A percentile compares a stretch with the other conserved stretches of the same genome.
Conservation (phyloP, 2,329 filamentous ascomycete species). For the Aspergillus proliferans region DNA sequence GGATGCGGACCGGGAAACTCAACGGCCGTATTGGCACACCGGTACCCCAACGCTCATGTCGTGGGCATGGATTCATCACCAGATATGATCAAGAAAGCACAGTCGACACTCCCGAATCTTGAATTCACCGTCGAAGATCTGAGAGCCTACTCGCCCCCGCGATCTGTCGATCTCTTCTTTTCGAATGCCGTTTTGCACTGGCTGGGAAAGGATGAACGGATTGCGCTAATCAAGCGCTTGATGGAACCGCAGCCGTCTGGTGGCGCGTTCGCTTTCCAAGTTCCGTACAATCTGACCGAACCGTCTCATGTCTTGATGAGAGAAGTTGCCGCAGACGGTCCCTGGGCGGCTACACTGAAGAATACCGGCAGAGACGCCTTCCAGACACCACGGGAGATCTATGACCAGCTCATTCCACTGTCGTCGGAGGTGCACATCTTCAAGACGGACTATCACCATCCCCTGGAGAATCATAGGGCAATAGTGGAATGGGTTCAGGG, state of each 20-base stretch:
- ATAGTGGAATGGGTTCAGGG: conserved; percentile 58
- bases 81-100: conserved; percentile 51
- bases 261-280: conserved; percentile 50
- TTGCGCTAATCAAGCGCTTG: conserved; percentile 42
- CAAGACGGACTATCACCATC: conserved; percentile 51
- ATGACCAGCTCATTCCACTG: conserved; percentile 44
- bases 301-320: conserved; percentile 49
- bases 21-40: conserved; percentile 43
- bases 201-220: conserved; percentile 41
- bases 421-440: conserved; percentile 47
- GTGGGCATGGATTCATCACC: conserved; percentile 51
- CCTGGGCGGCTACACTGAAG: conserved; percentile 34
- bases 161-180: conserved; percentile 43
- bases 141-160: conserved; percentile 30
- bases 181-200: conserved; percentile 57
- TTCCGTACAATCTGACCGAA: conserved; percentile 48
- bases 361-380: conserved; percentile 42
- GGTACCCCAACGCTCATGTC: conserved; percentile 45
- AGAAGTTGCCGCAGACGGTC: conserved; percentile 31
- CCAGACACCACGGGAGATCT: conserved; percentile 43
- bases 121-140: conserved; percentile 47
- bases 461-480: conserved; percentile 42
- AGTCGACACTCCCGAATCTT: conserved; percentile 32
- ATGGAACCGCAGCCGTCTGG: conserved; percentile 38
- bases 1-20: conserved; percentile 58